Evolutionary conservation across 768 basidiomycete genomes (phyloP), one percentile per base, ranked within the genome.

Genomic region (Amyloporia xantha): DNA sequence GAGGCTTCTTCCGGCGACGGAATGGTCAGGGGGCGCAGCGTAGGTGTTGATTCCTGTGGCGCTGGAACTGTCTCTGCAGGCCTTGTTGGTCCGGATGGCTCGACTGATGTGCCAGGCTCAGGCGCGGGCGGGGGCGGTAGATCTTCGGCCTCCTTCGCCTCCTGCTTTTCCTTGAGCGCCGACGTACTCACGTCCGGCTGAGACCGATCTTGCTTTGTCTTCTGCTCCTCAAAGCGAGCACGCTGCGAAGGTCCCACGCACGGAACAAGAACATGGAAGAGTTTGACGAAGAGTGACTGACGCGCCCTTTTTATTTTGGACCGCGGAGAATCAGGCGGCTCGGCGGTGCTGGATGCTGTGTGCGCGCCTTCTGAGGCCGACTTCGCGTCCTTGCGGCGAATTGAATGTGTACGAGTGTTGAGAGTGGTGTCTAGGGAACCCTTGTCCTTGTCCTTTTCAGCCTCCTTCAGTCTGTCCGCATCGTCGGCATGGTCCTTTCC

Each of bases 211-310:
- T 23, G 53, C 11, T 45, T 33, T 21, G 58, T 27, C 49, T 55
- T 50, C 44, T 59, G 28, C 24, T 59, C 61, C 55, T 72, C 72
- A 36, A 80, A 75, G 43, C 78, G 76, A n/a, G 73, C 57, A 50
- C 67, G 67, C 20, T 35, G 23, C 17, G 73, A 77, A 19, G 79
- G 71, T n/a, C 75, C 71, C 41, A 84, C 66, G 52, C 86, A 88
- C 27, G 85, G 86, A 43, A 86, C 72, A 46, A 87, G 72, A 51
- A 76, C 72, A 53, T 71, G 77, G 44, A 86, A 61, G 49, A 87
- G 67, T 61, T 73, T 79, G 44, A 77, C 74, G 50, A 84, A 64
- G 56, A 86, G 74, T 20, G 82, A 79, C 45, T 73, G 41, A 67
- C 68, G 75, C 75, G 54, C 66, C 55, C 61, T 60, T 50, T 47